Evolutionary conservation across 306 rosid genomes (phyloP).

Genomic region (Acacia acuminata): DNA sequence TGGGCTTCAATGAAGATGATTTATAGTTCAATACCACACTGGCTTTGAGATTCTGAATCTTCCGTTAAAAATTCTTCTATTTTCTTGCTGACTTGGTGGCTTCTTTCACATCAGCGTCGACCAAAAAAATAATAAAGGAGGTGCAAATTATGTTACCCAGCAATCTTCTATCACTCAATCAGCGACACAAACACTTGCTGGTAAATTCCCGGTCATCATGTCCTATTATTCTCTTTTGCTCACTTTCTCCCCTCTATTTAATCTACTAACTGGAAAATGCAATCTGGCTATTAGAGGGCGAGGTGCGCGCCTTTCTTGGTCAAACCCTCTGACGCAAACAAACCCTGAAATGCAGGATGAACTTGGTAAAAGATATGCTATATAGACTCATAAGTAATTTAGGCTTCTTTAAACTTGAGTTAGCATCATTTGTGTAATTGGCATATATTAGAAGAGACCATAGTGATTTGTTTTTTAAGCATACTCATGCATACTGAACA

Average conservation of each 20-base stretch:
- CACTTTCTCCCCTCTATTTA: constrained; percentile 41
- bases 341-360: constrained; percentile 60
- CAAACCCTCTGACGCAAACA: constrained; percentile 94
- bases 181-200: constrained; percentile 27
- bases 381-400: neutral
- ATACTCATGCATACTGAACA: constrained; percentile 2
- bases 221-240: constrained; percentile 19
- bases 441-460: neutral
- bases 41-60: constrained; percentile 32
- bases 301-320: constrained; percentile 60
- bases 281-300: constrained; percentile 73
- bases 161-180: constrained; percentile 40
- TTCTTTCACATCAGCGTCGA: constrained; percentile 40
- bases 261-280: constrained; percentile 69
- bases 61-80: constrained; percentile 21
- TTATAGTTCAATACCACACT: constrained; percentile 32
- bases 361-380: constrained; percentile 23
- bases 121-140: constrained; percentile 38
- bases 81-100: constrained; percentile 36
- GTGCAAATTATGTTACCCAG: constrained; percentile 38
- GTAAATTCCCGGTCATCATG: constrained; percentile 33
- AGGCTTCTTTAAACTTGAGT: neutral
- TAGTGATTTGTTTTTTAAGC: neutral
- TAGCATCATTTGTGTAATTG: constrained; percentile 1
- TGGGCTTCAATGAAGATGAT: constrained; percentile 41